A percentile compares a stretch with the other conserved stretches of the same genome.
Evolutionary conservation across 192 early-diverging fungal genomes (phyloP).

Genomic region (Geranomyces michiganensis): DNA sequence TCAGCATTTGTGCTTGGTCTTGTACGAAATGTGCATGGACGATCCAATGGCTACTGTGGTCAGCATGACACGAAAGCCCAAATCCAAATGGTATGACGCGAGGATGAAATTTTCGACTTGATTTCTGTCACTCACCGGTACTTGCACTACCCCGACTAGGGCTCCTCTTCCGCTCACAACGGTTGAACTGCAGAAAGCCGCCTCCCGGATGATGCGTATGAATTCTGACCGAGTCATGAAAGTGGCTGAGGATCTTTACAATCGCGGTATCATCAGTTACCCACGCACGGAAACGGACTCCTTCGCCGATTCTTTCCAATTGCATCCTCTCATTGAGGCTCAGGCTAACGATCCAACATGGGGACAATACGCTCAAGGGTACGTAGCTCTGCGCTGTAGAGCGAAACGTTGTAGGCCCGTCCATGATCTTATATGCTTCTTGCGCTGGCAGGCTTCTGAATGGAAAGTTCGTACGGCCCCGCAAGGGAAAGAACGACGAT

Average conservation of each 20-base stretch:
- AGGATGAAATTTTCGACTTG: background rate
- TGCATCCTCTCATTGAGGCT: constrained; percentile 64
- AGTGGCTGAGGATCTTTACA: constrained; percentile 88
- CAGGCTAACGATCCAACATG: constrained; percentile 55
- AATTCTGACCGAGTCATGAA: constrained; percentile 80
- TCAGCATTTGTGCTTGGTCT: constrained; percentile 62
- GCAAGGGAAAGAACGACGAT: constrained; percentile 86
- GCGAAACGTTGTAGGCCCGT: no score
- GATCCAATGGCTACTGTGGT: constrained; percentile 60
- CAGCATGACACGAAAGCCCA: constrained; percentile 63
- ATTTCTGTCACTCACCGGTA: constrained; percentile 8
- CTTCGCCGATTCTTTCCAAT: constrained; percentile 76
- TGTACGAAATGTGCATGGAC: constrained; percentile 78
- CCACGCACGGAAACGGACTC: constrained; percentile 96
- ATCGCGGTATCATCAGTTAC: constrained; percentile 88
- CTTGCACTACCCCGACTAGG: constrained; percentile 44
- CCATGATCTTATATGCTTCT: background rate
- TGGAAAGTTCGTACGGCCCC: constrained; percentile 73
- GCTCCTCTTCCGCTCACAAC: constrained; percentile 92
- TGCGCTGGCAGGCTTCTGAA: constrained; percentile 56
- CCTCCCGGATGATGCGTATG: constrained; percentile 69
- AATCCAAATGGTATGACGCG: constrained; percentile 72
- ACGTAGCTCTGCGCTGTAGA: background rate
- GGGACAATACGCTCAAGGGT: constrained; percentile 53
- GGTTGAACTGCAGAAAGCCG: constrained; percentile 89